Evolutionary conservation across 192 early-diverging fungal genomes (phyloP).

Genomic region (Coemansia sp.): DNA sequence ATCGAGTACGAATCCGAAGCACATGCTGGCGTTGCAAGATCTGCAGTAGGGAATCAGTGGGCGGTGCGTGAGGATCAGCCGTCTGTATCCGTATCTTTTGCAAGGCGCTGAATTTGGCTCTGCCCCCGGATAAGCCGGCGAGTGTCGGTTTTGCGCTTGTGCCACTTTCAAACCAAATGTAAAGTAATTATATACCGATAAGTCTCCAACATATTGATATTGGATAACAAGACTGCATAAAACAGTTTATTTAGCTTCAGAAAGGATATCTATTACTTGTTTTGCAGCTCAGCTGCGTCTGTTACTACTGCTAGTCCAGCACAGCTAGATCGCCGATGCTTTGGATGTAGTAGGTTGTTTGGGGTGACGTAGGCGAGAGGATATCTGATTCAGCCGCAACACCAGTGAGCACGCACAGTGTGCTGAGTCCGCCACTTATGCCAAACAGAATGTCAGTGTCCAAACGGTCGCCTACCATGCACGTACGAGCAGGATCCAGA

Average conservation of each 20-base stretch:
- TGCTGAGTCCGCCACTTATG: conserved; percentile 76
- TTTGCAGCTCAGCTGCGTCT: too few species aligned
- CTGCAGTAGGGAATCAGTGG: conserved; percentile 40
- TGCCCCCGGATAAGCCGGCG: too few species aligned
- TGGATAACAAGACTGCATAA: too few species aligned
- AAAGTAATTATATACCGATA: too few species aligned
- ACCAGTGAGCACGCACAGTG: conserved; percentile 91
- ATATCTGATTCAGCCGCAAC: conserved; percentile 36
- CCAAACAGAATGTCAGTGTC: conserved; percentile 98
- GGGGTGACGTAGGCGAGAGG: conserved; percentile 29
- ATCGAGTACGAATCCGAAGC: conserved; percentile 92
- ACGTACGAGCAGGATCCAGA: conserved; percentile 76
- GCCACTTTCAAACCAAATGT: too few species aligned
- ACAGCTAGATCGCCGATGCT: conserved; percentile 39
- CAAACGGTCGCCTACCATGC: conserved; percentile 96
- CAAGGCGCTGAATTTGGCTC: conserved; percentile 14
- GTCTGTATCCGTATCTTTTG: conserved; percentile 39
- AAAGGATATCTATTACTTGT: too few species aligned
- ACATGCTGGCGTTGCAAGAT: conserved; percentile 79
- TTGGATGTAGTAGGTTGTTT: conserved; percentile 38
- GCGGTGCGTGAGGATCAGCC: conserved; percentile 5
- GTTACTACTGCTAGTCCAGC: conserved; percentile 5
- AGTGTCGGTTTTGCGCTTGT: too few species aligned
- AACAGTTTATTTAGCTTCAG: too few species aligned
- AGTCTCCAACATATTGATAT: too few species aligned